A percentile compares a stretch with the other conserved stretches of the same genome.
These are phyloP conservation scores for Solanum pennellii DNA, from an alignment of 257 asterid species.

Conservation along the genomic window DNA sequence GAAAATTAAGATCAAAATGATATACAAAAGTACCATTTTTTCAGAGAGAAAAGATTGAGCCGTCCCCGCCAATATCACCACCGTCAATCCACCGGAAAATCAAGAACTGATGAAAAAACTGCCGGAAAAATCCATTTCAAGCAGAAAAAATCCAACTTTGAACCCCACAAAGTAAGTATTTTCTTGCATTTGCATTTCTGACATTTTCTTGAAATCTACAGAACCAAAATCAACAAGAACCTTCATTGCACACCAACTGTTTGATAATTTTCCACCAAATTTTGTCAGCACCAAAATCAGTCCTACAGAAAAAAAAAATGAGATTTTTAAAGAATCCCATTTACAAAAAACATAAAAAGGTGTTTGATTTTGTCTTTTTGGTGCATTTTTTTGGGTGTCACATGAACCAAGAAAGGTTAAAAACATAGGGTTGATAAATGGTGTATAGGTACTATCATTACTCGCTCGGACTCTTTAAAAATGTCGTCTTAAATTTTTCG, in stretches of 20 bases:
- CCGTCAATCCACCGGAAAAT: not conserved
- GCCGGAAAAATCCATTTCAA: not conserved
- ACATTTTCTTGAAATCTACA: not conserved
- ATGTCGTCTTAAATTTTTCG: not conserved
- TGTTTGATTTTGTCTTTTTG: not conserved
- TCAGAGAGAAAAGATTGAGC: constrained; percentile 51
- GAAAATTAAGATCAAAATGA: not conserved
- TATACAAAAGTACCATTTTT: constrained; percentile 3
- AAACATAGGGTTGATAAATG: not conserved
- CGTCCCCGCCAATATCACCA: constrained; percentile 39
- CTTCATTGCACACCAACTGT: not conserved
- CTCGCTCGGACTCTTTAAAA: not conserved
- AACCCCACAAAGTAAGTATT: not conserved
- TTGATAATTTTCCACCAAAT: not conserved
- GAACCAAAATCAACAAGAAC: not conserved
- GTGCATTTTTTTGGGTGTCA: not conserved
- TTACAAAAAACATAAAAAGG: not conserved
- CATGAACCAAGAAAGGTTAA: not conserved
- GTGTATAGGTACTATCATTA: not conserved
- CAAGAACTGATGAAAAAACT: not conserved
- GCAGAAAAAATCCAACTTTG: not conserved
- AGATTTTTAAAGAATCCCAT: not conserved
- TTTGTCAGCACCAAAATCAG: not conserved
- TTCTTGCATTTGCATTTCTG: not conserved
- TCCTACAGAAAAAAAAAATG: not conserved